Evolutionary conservation across 1,139 yeast genomes (phyloP), one percentile per base, ranked within the genome.

Genomic region (Debaryomyces coudertii): DNA sequence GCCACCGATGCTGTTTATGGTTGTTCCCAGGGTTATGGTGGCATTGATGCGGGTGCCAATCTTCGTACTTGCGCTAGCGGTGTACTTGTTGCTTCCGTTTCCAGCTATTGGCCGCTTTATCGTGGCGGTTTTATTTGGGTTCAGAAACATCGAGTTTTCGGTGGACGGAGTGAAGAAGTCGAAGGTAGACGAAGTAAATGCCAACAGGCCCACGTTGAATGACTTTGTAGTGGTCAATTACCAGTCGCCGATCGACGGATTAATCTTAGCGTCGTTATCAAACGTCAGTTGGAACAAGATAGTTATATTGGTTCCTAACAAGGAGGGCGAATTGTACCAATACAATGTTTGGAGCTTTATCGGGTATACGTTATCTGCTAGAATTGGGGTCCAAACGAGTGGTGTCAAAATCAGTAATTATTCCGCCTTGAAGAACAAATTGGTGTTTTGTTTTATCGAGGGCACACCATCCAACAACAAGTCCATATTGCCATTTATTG

Each of bases 381-480:
- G 43, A 6, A 48, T 46, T 27, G 66, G 63, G 2, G 40, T 31
- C 20, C 53, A 51, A 16, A 43, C 54, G 47, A 31, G 38, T 41
- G 3, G 50, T 49, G 12, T 47, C 43, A 50, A 51, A 56, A 61
- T 52, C 25, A 53, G 47, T 3, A 60, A 61, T 33, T 47, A 61
- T 7, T 43, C 58, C 2, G 55, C 56, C 15, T 57, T 68, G 14
- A 60, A 61, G 25, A 59, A 62, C 11, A 71, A 71, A 40, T 63
- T 72, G n/a, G 70, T 77, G 2, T 79, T 72, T 48, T 57, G 83
- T 39, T 76, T 85, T 43, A 68, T 81, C 16, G 95, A 87, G 58
- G 90, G 90, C 0, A 83, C 90, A 0, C 72, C 89, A 0, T 79
- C 89, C 1, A 86, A 85, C 57, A 86, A 86, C 47, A 80, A 79